Conservation (phyloP, 768 basidiomycete genomes). For the Polyporus arcularius region DNA sequence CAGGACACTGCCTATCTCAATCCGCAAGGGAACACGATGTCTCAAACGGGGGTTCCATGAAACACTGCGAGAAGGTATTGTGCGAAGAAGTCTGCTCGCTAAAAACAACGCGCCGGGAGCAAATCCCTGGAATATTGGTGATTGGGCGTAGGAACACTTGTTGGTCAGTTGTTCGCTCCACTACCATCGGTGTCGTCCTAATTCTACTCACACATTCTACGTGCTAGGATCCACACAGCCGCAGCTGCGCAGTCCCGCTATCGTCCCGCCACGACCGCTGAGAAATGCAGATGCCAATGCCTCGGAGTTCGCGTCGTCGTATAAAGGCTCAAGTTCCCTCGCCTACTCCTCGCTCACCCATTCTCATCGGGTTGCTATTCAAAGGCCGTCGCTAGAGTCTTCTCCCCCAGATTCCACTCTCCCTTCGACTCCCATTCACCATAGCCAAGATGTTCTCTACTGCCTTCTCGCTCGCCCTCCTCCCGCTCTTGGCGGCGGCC, state of each 20-base stretch:
- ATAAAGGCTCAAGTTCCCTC: slow-evolving; percentile 20
- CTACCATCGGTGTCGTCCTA: slow-evolving; percentile 4
- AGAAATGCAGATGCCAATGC: not conserved
- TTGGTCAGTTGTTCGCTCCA: slow-evolving; percentile 4
- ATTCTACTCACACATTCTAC: slow-evolving; percentile 16
- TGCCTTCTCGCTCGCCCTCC: slow-evolving; percentile 27
- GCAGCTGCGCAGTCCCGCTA: slow-evolving; percentile 16
- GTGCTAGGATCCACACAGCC: slow-evolving; percentile 10
- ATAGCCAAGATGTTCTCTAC: slow-evolving; percentile 34
- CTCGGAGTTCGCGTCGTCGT: not conserved
- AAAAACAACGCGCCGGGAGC: slow-evolving; percentile 11
- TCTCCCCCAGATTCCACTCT: not conserved
- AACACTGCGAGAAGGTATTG: slow-evolving; percentile 9
- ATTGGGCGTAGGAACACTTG: slow-evolving; percentile 8
- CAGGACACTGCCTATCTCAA: slow-evolving; percentile 1
- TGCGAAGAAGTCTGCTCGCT: slow-evolving; percentile 13
- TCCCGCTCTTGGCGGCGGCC: slow-evolving; percentile 35
- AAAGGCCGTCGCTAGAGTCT: not conserved
- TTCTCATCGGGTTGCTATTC: slow-evolving; percentile 13
- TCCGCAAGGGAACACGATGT: slow-evolving; percentile 11
- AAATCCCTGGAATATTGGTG: slow-evolving; percentile 1
- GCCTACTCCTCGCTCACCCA: slow-evolving; percentile 12
- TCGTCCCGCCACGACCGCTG: not conserved
- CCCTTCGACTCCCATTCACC: not conserved
- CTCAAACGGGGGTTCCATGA: not conserved